phyloP scores from a whole-genome alignment of 2,329 filamentous ascomycete genomes.

The Didymosphaeria variabile region DNA sequence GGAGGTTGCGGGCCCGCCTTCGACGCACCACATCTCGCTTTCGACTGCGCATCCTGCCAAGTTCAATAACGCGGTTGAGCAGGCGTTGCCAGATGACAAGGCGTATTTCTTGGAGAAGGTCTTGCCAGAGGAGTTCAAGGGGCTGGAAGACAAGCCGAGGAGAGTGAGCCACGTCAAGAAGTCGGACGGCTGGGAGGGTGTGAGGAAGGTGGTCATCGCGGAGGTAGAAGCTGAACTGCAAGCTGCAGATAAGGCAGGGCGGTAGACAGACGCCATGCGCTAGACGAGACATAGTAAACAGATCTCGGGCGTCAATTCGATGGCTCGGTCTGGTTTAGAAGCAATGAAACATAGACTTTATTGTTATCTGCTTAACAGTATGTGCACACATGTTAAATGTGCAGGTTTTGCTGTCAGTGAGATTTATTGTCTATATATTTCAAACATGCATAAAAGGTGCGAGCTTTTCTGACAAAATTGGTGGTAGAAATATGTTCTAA shows the following conservation, averaged over 20 bases:
- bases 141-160: constrained; percentile 78
- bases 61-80: constrained; percentile 84
- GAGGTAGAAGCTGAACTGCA: constrained; percentile 67
- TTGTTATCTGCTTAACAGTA: not conserved
- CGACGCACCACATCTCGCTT: constrained; percentile 77
- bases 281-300: not conserved
- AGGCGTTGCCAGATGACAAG: constrained; percentile 75
- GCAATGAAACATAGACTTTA: not conserved
- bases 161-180: constrained; percentile 75
- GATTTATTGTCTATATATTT: not conserved
- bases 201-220: constrained; percentile 77
- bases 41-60: constrained; percentile 97
- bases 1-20: constrained; percentile 57
- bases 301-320: no score
- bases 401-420: not conserved
- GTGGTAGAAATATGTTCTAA: no score
- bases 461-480: no score
- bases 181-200: constrained; percentile 72
- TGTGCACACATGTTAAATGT: not conserved
- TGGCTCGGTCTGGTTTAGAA: not conserved
- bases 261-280: not conserved
- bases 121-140: constrained; percentile 81
- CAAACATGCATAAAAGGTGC: not conserved
- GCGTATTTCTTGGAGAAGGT: constrained; percentile 82
- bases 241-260: constrained; percentile 37